These are phyloP conservation scores for Backusella luteola DNA, from an alignment of 192 early-diverging fungal genomes.

Conservation along the genomic window DNA sequence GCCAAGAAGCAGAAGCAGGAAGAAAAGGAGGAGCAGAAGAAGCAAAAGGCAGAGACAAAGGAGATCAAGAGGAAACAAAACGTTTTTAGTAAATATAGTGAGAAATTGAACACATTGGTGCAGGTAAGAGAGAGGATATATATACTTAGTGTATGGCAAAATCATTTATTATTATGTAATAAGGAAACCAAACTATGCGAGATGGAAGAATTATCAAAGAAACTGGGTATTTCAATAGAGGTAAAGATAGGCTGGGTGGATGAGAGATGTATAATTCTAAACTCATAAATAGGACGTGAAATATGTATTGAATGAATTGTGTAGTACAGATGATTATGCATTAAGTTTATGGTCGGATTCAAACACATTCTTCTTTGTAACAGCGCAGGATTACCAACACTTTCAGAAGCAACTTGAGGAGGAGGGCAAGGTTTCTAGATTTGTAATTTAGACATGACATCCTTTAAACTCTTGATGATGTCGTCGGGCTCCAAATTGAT, in stretches of 20 bases:
- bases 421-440: conserved; percentile 11
- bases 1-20: conserved; percentile 3
- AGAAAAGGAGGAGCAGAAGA: conserved; percentile 5
- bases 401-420: conserved; percentile 3
- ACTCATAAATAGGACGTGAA: not conserved
- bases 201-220: conserved; percentile 10
- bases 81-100: conserved; percentile 17
- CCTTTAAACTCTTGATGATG: not conserved
- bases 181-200: conserved; percentile 7
- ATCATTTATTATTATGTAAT: no score
- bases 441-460: conserved; percentile 2
- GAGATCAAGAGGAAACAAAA: conserved; percentile 13
- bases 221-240: not conserved
- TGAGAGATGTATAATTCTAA: no score
- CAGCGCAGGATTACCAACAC: conserved; percentile 8
- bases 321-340: conserved; percentile 9
- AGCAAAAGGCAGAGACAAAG: conserved; percentile 1
- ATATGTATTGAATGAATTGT: conserved; percentile 17
- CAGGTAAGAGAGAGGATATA: not conserved
- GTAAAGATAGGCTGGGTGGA: not conserved
- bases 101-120: conserved; percentile 10
- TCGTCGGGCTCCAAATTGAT: not conserved
- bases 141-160: not conserved
- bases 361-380: conserved; percentile 14
- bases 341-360: conserved; percentile 10